Evolutionary conservation across 805 yeast species (phyloP).

Genomic region (Candida ficus): DNA sequence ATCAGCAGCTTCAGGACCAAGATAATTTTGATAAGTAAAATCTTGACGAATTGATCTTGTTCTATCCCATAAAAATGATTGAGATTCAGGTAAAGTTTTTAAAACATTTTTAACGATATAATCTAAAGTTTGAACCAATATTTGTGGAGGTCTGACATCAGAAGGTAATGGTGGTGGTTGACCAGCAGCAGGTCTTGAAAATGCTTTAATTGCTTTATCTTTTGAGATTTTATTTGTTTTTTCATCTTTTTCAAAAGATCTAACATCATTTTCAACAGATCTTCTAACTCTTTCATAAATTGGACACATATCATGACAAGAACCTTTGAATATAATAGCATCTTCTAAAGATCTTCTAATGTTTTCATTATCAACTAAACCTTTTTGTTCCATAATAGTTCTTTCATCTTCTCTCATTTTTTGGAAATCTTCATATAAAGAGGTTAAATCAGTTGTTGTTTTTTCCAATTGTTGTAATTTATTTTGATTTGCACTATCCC

Average conservation of each 20-base stretch:
- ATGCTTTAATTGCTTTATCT: conserved; percentile 75
- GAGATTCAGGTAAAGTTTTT: conserved; percentile 71
- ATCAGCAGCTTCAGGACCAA: conserved; percentile 89
- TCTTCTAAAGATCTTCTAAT: conserved; percentile 77
- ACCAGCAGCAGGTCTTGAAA: conserved; percentile 96
- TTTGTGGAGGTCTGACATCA: conserved; percentile 90
- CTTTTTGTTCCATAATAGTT: conserved; percentile 67
- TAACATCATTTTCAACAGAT: conserved; percentile 81
- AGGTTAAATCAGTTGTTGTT: conserved; percentile 53
- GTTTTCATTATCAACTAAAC: conserved; percentile 85
- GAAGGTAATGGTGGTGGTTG: conserved; percentile 97
- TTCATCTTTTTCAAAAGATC: conserved; percentile 62
- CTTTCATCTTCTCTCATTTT: conserved; percentile 72
- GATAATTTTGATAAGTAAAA: conserved; percentile 90
- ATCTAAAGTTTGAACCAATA: conserved; percentile 60
- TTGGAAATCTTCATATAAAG: conserved; percentile 71
- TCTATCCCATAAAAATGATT: conserved; percentile 94
- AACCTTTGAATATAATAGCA: conserved; percentile 83
- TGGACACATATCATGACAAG: conserved; percentile 95
- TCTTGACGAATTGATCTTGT: conserved; percentile 96
- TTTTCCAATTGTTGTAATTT: conserved; percentile 50
- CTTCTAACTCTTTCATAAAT: conserved; percentile 86
- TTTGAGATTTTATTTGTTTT: conserved; percentile 52
- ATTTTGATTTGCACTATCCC: conserved; percentile 76
- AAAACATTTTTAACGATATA: conserved; percentile 64